Evolutionary conservation across 352 stramenopile species (phyloP).

Genomic region (Peronosclerospora sorghi): DNA sequence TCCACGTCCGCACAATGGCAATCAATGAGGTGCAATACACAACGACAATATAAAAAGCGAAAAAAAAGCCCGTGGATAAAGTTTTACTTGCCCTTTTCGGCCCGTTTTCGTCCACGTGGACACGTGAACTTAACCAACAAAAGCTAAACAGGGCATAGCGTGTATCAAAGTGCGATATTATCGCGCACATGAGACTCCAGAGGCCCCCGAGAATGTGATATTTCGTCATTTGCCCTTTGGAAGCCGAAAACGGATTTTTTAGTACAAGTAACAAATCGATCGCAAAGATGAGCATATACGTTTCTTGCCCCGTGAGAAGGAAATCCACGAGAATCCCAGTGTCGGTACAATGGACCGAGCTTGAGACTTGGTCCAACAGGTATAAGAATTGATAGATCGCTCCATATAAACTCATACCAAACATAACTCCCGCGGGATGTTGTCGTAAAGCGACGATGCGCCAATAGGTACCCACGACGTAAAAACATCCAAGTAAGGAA

Average conservation of each 20-base stretch:
- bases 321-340: conserved; percentile 68
- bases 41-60: conserved; percentile 70
- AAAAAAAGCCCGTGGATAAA: conserved; percentile 62
- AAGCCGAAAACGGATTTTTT: conserved; percentile 81
- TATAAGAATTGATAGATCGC: conserved; percentile 78
- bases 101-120: background rate
- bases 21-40: conserved; percentile 74
- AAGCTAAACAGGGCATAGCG: conserved; percentile 72
- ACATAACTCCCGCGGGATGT: conserved; percentile 79
- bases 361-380: conserved; percentile 38
- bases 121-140: conserved; percentile 60
- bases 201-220: conserved; percentile 67
- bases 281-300: conserved; percentile 84
- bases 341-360: conserved; percentile 37
- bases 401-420: conserved; percentile 76
- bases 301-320: conserved; percentile 75
- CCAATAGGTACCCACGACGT: conserved; percentile 65
- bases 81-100: conserved; percentile 22
- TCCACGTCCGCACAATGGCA: conserved; percentile 66
- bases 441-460: conserved; percentile 57
- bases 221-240: conserved; percentile 68
- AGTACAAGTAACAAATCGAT: conserved; percentile 73
- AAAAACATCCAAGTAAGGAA: conserved; percentile 65
- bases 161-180: conserved; percentile 69
- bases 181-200: conserved; percentile 55